phyloP scores from a whole-genome alignment of 2,329 filamentous ascomycete genomes.

The Phialophora macrospora region DNA sequence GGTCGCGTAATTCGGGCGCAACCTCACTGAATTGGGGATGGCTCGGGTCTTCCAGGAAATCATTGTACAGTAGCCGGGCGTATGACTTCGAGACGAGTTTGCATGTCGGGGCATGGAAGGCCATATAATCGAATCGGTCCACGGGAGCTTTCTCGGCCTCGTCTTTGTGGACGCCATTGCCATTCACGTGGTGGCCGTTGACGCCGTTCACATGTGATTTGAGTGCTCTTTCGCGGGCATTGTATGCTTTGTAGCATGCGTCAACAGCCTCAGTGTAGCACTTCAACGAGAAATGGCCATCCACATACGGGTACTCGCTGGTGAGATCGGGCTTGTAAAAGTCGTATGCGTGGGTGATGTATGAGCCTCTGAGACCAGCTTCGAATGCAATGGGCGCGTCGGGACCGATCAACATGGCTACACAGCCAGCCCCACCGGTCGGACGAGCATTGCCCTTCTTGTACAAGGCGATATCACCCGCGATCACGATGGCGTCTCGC shows the following conservation, averaged over 20 bases:
- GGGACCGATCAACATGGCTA: slow-evolving; percentile 79
- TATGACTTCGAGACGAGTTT: slow-evolving; percentile 87
- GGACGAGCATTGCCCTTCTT: slow-evolving; percentile 82
- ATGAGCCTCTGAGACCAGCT: slow-evolving; percentile 77
- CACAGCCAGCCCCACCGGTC: slow-evolving; percentile 77
- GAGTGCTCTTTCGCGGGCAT: slow-evolving; percentile 69
- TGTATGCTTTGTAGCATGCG: slow-evolving; percentile 79
- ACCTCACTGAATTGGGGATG: slow-evolving; percentile 73
- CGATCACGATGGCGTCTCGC: slow-evolving; percentile 77
- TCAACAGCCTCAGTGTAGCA: slow-evolving; percentile 84
- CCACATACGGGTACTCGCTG: slow-evolving; percentile 84
- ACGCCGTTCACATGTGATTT: slow-evolving; percentile 49
- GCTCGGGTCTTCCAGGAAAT: slow-evolving; percentile 74
- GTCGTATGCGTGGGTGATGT: slow-evolving; percentile 84
- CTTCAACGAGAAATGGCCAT: slow-evolving; percentile 79
- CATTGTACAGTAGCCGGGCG: slow-evolving; percentile 81
- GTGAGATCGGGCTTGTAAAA: slow-evolving; percentile 90
- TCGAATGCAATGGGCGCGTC: slow-evolving; percentile 77
- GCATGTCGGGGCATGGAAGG: slow-evolving; percentile 85
- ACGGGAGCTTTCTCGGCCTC: slow-evolving; percentile 64
- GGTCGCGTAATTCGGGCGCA: slow-evolving; percentile 73
- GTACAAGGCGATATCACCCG: slow-evolving; percentile 83
- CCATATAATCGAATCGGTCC: slow-evolving; percentile 81
- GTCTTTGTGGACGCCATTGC: slow-evolving; percentile 52
- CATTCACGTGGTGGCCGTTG: slow-evolving; percentile 47